These are phyloP conservation scores for Boletus subparvulus DNA, from an alignment of 768 basidiomycete species.

Conservation along the genomic window DNA sequence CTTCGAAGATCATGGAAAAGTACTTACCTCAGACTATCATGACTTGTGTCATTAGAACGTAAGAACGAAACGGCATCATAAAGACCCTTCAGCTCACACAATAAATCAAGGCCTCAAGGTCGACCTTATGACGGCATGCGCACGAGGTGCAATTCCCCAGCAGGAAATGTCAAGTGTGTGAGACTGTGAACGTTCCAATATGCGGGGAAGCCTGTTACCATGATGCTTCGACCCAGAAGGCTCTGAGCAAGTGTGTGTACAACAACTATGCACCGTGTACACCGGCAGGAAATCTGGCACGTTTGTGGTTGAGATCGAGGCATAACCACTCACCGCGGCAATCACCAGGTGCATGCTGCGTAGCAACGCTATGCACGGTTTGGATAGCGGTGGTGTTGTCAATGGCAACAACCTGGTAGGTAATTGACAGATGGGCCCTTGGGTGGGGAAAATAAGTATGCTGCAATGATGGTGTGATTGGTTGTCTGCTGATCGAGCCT, in stretches of 20 bases:
- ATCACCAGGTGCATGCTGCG: constrained; percentile 8
- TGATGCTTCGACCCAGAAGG: constrained; percentile 3
- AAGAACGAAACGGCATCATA: neutral
- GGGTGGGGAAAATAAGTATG: neutral
- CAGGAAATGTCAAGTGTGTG: neutral
- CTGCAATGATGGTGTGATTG: constrained; percentile 1
- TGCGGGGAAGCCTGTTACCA: constrained; percentile 9
- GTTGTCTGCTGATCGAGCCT: neutral
- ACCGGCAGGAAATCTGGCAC: neutral
- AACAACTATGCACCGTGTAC: neutral
- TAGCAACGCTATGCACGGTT: neutral
- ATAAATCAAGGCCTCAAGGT: neutral
- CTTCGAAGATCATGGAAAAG: neutral
- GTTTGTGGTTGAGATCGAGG: constrained; percentile 6
- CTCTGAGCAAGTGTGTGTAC: neutral
- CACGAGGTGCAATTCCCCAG: constrained; percentile 1
- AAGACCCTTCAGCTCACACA: neutral
- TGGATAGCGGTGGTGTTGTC: constrained; percentile 6
- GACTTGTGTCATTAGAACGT: constrained; percentile 4
- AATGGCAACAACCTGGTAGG: constrained; percentile 9
- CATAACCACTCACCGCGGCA: constrained; percentile 1
- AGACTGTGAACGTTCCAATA: neutral
- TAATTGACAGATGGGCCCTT: neutral
- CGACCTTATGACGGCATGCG: neutral
- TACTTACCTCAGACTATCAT: neutral